Conservation (phyloP, 2,329 filamentous ascomycete genomes). For the Diplodia scrobiculata region DNA sequence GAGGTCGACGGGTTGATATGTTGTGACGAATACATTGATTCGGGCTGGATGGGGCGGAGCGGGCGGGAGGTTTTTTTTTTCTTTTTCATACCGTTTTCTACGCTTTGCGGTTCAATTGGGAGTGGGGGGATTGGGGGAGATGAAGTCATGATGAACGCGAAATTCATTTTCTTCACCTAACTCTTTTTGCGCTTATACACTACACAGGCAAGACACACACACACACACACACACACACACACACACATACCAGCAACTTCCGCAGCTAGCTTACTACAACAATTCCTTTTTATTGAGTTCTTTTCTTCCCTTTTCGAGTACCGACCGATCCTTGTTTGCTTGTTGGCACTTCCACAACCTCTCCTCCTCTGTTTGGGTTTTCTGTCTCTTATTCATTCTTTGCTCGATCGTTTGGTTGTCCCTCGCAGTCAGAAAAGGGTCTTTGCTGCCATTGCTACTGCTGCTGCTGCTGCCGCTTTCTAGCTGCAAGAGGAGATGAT, state of each 20-base stretch:
- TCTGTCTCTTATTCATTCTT: background rate
- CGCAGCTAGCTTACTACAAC: background rate
- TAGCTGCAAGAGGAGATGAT: background rate
- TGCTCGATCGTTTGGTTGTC: background rate
- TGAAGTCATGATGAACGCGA: background rate
- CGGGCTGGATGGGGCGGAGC: background rate
- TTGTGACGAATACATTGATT: background rate
- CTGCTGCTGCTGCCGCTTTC: too few relatives aligned
- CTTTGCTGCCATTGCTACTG: too few relatives aligned
- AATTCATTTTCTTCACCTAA: background rate
- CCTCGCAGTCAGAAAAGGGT: background rate
- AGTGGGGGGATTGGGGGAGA: background rate
- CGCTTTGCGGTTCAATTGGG: background rate
- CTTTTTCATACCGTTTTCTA: background rate
- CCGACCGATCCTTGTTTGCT: background rate
- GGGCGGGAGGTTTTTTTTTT: background rate
- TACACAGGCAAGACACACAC: background rate
- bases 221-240: too few relatives aligned
- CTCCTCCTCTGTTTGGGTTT: background rate
- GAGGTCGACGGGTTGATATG: background rate
- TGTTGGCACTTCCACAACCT: background rate
- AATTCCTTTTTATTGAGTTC: too few relatives aligned
- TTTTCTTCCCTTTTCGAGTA: background rate
- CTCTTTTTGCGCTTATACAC: background rate
- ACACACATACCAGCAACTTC: background rate